Conservation (phyloP, 345 rosid genomes). For the Eucalyptus sideroxylon region DNA sequence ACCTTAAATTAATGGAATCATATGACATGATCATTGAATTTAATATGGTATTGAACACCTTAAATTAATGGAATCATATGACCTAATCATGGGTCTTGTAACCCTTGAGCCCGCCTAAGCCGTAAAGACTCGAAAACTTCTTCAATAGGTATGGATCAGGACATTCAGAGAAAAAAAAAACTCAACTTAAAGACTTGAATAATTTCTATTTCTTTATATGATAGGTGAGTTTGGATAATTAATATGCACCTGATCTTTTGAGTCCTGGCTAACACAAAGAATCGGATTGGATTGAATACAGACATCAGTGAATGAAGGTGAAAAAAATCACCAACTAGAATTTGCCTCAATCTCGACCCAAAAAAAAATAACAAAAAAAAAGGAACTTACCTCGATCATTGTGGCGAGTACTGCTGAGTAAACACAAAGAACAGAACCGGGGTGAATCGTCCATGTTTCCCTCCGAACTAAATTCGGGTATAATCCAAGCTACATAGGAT, state of each 20-base stretch:
- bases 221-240: not conserved
- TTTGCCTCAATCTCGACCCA: too few species aligned
- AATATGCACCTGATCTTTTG: not conserved
- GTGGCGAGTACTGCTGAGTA: not conserved
- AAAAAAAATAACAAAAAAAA: not conserved
- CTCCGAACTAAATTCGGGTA: not conserved
- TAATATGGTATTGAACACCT: not conserved
- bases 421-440: not conserved
- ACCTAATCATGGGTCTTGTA: too few species aligned
- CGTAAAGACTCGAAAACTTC: not conserved
- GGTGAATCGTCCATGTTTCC: not conserved
- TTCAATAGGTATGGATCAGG: not conserved
- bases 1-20: not conserved
- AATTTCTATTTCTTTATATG: not conserved
- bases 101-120: too few species aligned
- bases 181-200: not conserved
- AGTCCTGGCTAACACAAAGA: not conserved
- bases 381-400: too few species aligned
- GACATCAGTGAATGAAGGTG: too few species aligned
- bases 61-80: not conserved
- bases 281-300: not conserved
- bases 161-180: not conserved
- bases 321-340: too few species aligned
- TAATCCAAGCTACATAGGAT: not conserved
- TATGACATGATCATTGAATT: too few species aligned